These are phyloP conservation scores for Podaxis pistillaris DNA, from an alignment of 768 basidiomycete species.

Conservation along the genomic window DNA sequence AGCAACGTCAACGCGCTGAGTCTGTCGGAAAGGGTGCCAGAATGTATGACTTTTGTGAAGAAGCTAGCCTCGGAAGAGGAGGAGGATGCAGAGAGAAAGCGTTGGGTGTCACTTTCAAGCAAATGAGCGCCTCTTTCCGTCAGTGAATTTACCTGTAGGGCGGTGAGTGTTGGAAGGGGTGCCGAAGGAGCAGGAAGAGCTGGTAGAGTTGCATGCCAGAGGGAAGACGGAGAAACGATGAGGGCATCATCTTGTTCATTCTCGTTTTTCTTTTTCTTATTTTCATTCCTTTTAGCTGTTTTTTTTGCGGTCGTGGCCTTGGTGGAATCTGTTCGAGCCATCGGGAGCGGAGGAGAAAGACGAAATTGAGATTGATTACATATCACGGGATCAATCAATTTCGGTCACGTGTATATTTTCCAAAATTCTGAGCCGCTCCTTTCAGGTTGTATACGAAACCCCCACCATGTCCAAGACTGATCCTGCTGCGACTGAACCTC, in stretches of 20 bases:
- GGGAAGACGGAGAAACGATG: constrained; percentile 38
- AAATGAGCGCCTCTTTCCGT: constrained; percentile 46
- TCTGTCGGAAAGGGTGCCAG: constrained; percentile 89
- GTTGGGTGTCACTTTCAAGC: constrained; percentile 39
- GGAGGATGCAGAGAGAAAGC: constrained; percentile 48
- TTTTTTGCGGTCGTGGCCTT: neutral
- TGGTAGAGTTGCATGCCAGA: constrained; percentile 55
- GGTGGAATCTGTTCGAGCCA: constrained; percentile 8
- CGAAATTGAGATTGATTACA: neutral
- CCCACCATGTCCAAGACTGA: neutral
- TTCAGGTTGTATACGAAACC: neutral
- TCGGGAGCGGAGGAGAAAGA: neutral
- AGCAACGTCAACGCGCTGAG: constrained; percentile 88
- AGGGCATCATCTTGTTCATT: constrained; percentile 17
- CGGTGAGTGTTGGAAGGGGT: constrained; percentile 32
- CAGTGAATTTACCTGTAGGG: constrained; percentile 44
- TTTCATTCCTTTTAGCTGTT: constrained; percentile 1
- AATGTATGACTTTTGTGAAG: constrained; percentile 78
- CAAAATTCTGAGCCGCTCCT: neutral
- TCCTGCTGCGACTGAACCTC: constrained; percentile 41
- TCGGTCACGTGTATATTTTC: constrained; percentile 1
- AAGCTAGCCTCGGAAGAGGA: constrained; percentile 78
- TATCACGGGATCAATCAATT: neutral
- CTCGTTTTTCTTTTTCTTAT: neutral
- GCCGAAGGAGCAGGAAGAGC: constrained; percentile 32